Evolutionary conservation across 2,329 filamentous ascomycete genomes (phyloP).

Genomic region (Lachnellula hyalina): DNA sequence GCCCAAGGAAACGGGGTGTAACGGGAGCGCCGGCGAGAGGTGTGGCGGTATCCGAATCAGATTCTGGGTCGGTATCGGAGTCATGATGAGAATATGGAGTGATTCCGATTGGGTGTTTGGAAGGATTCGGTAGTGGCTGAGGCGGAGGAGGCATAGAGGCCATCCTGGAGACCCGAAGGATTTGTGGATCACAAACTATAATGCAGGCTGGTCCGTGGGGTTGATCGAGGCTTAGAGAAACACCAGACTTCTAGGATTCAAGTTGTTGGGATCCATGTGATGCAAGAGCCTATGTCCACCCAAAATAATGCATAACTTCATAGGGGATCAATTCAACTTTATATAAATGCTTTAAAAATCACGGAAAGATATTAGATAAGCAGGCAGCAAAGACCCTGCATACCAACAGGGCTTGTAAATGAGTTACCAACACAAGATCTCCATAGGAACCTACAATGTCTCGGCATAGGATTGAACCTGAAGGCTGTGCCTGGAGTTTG

Average conservation of each 20-base stretch:
- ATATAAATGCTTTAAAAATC: constrained; percentile 5
- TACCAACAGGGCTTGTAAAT: constrained; percentile 5
- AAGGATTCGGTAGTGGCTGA: constrained; percentile 4
- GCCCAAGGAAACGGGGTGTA: background rate
- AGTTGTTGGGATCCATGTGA: background rate
- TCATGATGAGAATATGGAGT: constrained; percentile 1
- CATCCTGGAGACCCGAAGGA: constrained; percentile 5
- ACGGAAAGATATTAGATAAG: constrained; percentile 3
- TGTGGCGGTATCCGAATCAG: constrained; percentile 9
- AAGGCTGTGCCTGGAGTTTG: constrained; percentile 2
- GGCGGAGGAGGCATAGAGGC: constrained; percentile 10
- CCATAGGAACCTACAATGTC: background rate
- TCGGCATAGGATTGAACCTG: background rate
- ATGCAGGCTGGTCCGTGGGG: background rate
- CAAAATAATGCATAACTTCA: background rate
- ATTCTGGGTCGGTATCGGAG: constrained; percentile 10
- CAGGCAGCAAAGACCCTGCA: constrained; percentile 4
- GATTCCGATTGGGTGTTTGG: constrained; percentile 2
- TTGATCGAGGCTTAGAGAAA: background rate
- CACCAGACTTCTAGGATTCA: background rate
- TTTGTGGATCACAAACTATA: background rate
- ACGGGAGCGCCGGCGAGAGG: constrained; percentile 5
- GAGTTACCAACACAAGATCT: constrained; percentile 1
- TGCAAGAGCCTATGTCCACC: background rate
- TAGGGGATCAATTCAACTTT: constrained; percentile 5